A percentile compares a stretch with the other conserved stretches of the same genome.
phyloP scores from a whole-genome alignment of 495 filamentous ascomycete genomes.

The Neurospora africana region DNA sequence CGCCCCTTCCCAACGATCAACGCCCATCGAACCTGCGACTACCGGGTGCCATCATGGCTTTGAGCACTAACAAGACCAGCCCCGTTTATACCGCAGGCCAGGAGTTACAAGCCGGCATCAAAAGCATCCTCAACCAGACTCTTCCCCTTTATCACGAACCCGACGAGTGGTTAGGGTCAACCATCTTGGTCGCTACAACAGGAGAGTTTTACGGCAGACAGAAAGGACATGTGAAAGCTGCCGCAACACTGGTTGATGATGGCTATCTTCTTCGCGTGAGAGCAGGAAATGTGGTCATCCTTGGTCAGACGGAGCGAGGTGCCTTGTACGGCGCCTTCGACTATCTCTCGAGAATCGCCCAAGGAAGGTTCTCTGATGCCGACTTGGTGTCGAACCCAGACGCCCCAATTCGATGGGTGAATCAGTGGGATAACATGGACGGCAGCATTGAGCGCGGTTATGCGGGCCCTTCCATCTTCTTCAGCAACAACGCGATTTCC shows the following conservation, averaged over 20 bases:
- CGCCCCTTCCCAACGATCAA: slow-evolving; percentile 33
- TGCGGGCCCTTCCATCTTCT: slow-evolving; percentile 61
- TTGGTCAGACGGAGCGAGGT: slow-evolving; percentile 58
- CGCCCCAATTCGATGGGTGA: slow-evolving; percentile 57
- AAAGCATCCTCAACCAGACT: slow-evolving; percentile 40
- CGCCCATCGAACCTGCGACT: slow-evolving; percentile 13
- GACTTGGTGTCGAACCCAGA: slow-evolving; percentile 45
- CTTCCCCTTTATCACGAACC: slow-evolving; percentile 23
- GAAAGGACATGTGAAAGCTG: slow-evolving; percentile 8
- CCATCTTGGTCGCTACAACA: slow-evolving; percentile 49
- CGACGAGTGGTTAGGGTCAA: slow-evolving; percentile 14
- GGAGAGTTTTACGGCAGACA: slow-evolving; percentile 32
- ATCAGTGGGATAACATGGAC: slow-evolving; percentile 64
- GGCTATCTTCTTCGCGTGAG: slow-evolving; percentile 50
- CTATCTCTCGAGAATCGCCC: slow-evolving; percentile 53
- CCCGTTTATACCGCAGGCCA: slow-evolving; percentile 49
- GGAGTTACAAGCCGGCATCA: slow-evolving; percentile 50
- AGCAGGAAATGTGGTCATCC: slow-evolving; percentile 40
- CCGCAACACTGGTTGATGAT: slow-evolving; percentile 45
- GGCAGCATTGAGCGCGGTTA: slow-evolving; percentile 62
- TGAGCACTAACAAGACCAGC: slow-evolving; percentile 41
- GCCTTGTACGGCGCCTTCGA: slow-evolving; percentile 61
- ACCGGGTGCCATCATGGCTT: slow-evolving; percentile 42
- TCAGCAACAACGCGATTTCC: slow-evolving; percentile 42
- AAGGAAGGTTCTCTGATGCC: slow-evolving; percentile 48